A percentile compares a stretch with the other conserved stretches of the same genome.
Conservation (phyloP, 352 stramenopile species). For the Globisporangium yorkense region DNA sequence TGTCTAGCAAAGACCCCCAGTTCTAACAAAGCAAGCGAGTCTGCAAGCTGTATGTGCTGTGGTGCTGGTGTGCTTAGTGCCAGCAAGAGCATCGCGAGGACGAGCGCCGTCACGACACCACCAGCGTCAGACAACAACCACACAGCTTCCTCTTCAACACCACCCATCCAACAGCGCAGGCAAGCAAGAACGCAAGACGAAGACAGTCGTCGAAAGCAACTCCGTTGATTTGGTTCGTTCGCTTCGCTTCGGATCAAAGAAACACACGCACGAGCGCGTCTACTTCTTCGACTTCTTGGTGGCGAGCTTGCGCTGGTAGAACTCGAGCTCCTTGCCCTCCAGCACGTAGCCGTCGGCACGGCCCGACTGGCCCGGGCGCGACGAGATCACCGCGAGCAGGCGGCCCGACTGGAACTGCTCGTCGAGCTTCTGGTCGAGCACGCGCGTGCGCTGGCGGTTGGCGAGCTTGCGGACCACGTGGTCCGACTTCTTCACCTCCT, state of each 20-base stretch:
- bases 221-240: constrained; percentile 16
- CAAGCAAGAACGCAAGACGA: background rate
- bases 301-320: constrained; percentile 98
- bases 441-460: constrained; percentile 88
- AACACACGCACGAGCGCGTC: constrained; percentile 15
- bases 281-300: constrained; percentile 99
- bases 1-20: too few species aligned
- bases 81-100: too few species aligned
- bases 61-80: too few species aligned
- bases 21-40: too few species aligned
- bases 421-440: constrained; percentile 93
- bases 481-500: constrained; percentile 90
- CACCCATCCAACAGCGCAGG: too few species aligned
- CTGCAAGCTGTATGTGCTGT: too few species aligned
- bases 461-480: constrained; percentile 94
- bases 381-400: constrained; percentile 96
- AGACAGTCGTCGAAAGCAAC: constrained; percentile 9
- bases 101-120: too few species aligned
- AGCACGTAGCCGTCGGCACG: constrained; percentile 98
- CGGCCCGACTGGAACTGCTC: constrained; percentile 96
- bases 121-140: too few species aligned
- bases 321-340: constrained; percentile 99
- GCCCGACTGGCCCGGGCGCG: constrained; percentile 96
- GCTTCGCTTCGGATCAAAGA: constrained; percentile 9
- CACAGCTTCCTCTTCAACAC: too few species aligned